A percentile compares a stretch with the other conserved stretches of the same genome.
Evolutionary conservation across 305 asterid genomes (phyloP).

Genomic region (Solanum hybrid): DNA sequence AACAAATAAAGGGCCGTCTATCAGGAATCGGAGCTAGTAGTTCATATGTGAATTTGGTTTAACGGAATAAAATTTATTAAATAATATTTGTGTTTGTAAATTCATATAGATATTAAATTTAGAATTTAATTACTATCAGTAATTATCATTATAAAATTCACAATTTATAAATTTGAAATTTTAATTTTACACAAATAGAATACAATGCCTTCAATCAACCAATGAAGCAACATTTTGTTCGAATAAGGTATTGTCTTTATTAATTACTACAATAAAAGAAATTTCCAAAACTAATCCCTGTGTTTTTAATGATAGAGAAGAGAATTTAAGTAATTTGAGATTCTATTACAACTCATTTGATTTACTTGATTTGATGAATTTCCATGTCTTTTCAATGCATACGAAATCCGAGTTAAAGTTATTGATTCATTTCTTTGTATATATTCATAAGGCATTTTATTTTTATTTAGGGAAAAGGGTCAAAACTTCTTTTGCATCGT

Average conservation of each 20-base stretch:
- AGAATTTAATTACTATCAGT: too few species aligned
- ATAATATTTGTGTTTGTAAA: too few species aligned
- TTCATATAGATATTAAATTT: background rate
- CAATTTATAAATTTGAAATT: background rate
- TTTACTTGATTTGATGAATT: background rate
- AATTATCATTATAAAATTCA: background rate
- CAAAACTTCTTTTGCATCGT: too few species aligned
- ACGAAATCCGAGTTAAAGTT: background rate
- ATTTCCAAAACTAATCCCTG: background rate
- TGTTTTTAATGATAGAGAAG: background rate
- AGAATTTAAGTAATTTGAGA: background rate
- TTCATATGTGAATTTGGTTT: too few species aligned
- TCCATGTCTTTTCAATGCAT: background rate
- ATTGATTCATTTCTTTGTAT: background rate
- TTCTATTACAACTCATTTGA: background rate
- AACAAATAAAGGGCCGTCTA: background rate
- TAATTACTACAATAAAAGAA: background rate
- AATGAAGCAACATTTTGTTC: background rate
- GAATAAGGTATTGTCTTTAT: background rate
- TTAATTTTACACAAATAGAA: background rate
- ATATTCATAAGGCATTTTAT: background rate
- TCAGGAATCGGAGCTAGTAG: background rate
- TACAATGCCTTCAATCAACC: background rate
- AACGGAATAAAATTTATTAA: too few species aligned
- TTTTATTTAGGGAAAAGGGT: background rate